A percentile compares a stretch with the other conserved stretches of the same genome.
Evolutionary conservation across 352 stramenopile species (phyloP).

Genomic region (Pythium chondricola): DNA sequence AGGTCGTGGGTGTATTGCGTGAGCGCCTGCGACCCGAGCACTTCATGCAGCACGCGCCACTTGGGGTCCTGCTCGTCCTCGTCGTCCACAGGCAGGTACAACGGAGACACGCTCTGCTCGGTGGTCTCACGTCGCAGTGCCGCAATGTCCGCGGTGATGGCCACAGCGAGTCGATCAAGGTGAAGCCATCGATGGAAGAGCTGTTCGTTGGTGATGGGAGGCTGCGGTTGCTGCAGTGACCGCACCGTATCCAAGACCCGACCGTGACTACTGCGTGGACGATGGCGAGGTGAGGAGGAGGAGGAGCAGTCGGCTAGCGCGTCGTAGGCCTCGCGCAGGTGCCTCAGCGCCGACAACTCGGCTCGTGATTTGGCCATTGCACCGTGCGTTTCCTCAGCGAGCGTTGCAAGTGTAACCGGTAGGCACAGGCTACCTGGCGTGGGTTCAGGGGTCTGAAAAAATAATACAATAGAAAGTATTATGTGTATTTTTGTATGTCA

Average conservation of each 20-base stretch:
- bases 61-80: conserved; percentile 22
- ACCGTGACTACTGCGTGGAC: background rate
- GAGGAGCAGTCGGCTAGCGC: background rate
- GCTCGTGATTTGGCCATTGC: conserved; percentile 14
- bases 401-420: background rate
- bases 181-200: conserved; percentile 22
- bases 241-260: conserved; percentile 18
- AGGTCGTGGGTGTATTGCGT: conserved; percentile 37
- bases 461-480: too few species aligned
- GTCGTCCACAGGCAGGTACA: conserved; percentile 9
- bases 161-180: conserved; percentile 10
- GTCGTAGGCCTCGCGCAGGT: conserved; percentile 26
- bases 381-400: background rate
- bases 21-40: conserved; percentile 39
- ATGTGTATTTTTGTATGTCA: too few species aligned
- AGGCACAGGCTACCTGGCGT: too few species aligned
- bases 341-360: conserved; percentile 26
- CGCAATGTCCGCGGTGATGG: conserved; percentile 7
- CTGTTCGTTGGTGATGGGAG: background rate
- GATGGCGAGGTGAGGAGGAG: background rate
- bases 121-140: conserved; percentile 26
- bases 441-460: too few species aligned
- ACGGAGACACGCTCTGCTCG: conserved; percentile 1
- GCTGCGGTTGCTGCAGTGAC: conserved; percentile 12
- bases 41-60: conserved; percentile 40